These are phyloP conservation scores for fission yeast (Schizosaccharomyces pombe) DNA, from an alignment of 805 yeast species.

Conservation along the genomic window ASM294v3 CU329670.1:4986001-4986500, in stretches of 20 bases:
- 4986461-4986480: too few relatives aligned
- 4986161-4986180: not conserved
- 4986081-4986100: not conserved
- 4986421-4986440: too few relatives aligned
- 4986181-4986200: not conserved
- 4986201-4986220: not conserved
- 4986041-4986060: not conserved
- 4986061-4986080: not conserved
- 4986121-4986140: not conserved
- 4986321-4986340: too few relatives aligned
- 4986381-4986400: too few relatives aligned
- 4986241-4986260: not conserved
- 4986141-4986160: not conserved
- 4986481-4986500: too few relatives aligned
- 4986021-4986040: not conserved
- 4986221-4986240: not conserved
- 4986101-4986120: not conserved
- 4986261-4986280: not conserved
- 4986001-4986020: too few relatives aligned
- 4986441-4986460: too few relatives aligned
- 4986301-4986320: too few relatives aligned
- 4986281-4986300: not conserved
- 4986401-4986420: too few relatives aligned
- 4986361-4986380: too few relatives aligned
- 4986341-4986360: too few relatives aligned